A percentile compares a stretch with the other conserved stretches of the same genome.
Conservation (phyloP, 371 early-diverging fungal genomes). For the Mortierella sp. region DNA sequence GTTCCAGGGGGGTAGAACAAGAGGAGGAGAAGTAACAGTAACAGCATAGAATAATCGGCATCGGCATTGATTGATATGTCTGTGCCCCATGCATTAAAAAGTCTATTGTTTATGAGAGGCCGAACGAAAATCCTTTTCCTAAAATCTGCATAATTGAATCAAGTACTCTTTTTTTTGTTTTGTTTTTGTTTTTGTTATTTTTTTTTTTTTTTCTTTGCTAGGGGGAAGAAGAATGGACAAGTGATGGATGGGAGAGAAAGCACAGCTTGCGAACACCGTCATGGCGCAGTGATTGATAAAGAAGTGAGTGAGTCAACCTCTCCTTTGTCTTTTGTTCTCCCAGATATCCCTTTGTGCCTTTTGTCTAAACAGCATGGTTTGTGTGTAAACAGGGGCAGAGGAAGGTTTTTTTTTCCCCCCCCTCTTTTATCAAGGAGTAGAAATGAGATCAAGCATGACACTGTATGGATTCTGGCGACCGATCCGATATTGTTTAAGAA, state of each 20-base stretch:
- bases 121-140: background rate
- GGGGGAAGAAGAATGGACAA: background rate
- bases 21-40: background rate
- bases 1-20: background rate
- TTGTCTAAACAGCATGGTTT: background rate
- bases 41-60: background rate
- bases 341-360: background rate
- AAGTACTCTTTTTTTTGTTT: background rate
- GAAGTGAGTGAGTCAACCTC: background rate
- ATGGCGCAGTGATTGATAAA: background rate
- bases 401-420: too few species aligned
- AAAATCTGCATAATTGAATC: background rate
- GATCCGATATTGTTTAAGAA: background rate
- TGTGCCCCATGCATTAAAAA: background rate
- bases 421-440: too few species aligned
- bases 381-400: background rate
- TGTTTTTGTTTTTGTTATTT: background rate
- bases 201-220: background rate
- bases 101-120: background rate
- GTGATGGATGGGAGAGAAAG: background rate
- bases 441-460: background rate
- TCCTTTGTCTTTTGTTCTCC: background rate
- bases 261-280: background rate
- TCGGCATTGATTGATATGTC: background rate
- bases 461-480: background rate